These are phyloP conservation scores for Globisporangium middletonii DNA, from an alignment of 352 stramenopile genomes.

Conservation along the genomic window DNA sequence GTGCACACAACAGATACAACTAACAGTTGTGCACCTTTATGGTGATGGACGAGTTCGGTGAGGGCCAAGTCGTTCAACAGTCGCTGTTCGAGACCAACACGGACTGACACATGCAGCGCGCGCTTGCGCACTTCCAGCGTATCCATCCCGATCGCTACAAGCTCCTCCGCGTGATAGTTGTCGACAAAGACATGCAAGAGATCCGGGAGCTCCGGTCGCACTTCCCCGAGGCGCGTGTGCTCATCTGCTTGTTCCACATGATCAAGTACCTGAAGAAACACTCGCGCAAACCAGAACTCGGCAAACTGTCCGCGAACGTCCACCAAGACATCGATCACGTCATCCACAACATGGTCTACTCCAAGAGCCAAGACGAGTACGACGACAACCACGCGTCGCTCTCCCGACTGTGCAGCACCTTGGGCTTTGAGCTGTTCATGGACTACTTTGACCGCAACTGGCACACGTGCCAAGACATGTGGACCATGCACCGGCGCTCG, in stretches of 20 bases:
- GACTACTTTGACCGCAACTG: constrained; percentile 23
- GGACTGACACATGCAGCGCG: constrained; percentile 17
- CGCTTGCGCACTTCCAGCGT: constrained; percentile 12
- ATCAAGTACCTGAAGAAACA: constrained; percentile 16
- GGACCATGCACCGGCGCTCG: constrained; percentile 11
- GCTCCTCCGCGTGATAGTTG: constrained; percentile 16
- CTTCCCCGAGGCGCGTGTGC: constrained; percentile 10
- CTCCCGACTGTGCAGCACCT: background rate
- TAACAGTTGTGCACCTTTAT: constrained; percentile 21
- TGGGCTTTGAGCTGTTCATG: constrained; percentile 5
- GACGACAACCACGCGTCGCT: background rate
- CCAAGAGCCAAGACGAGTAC: too few species aligned
- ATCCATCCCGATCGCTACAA: constrained; percentile 4
- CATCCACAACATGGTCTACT: too few species aligned
- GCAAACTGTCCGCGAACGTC: constrained; percentile 11
- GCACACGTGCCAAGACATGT: constrained; percentile 20
- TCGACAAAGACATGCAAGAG: constrained; percentile 28
- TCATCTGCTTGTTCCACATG: background rate
- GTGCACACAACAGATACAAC: constrained; percentile 11
- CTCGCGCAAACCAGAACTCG: constrained; percentile 10
- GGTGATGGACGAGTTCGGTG: constrained; percentile 14
- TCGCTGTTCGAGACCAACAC: constrained; percentile 15
- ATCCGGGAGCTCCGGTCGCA: constrained; percentile 11
- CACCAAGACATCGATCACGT: too few species aligned
- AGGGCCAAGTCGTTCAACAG: constrained; percentile 10